Evolutionary conservation across 495 filamentous ascomycete genomes (phyloP).

Genomic region (Chaetomium tenue): DNA sequence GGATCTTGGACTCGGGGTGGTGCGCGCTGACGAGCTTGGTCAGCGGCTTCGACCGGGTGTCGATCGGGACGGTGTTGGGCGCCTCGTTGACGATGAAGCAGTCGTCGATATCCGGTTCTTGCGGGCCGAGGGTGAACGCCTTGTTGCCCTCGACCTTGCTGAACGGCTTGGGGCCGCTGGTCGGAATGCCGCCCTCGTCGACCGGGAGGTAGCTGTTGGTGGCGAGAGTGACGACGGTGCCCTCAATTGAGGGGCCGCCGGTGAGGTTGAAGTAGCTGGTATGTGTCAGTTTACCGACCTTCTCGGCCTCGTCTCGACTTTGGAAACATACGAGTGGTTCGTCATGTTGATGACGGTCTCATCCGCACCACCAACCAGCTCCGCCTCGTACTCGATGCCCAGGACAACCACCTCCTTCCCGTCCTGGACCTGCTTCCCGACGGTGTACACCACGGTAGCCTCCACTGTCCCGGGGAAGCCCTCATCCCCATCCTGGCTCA

Average conservation of each 20-base stretch:
- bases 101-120: slow-evolving; percentile 77
- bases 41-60: slow-evolving; percentile 69
- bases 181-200: slow-evolving; percentile 67
- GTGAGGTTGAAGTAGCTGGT: slow-evolving; percentile 88
- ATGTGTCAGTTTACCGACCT: slow-evolving; percentile 11
- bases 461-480: slow-evolving; percentile 84
- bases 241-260: slow-evolving; percentile 64
- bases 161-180: slow-evolving; percentile 54
- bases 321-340: slow-evolving; percentile 76
- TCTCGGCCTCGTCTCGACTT: not conserved
- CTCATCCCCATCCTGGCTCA: slow-evolving; percentile 74
- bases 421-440: slow-evolving; percentile 60
- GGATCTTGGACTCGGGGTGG: slow-evolving; percentile 67
- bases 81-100: slow-evolving; percentile 78
- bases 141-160: slow-evolving; percentile 60
- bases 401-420: slow-evolving; percentile 64
- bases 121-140: slow-evolving; percentile 64
- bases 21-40: slow-evolving; percentile 63
- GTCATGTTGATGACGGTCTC: slow-evolving; percentile 91
- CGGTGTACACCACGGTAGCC: slow-evolving; percentile 72
- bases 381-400: slow-evolving; percentile 84
- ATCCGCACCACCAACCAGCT: slow-evolving; percentile 70
- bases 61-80: slow-evolving; percentile 60
- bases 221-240: slow-evolving; percentile 67
- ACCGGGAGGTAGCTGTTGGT: slow-evolving; percentile 74